phyloP scores from a whole-genome alignment of 1,284 basidiomycete species.

The Sanguinoderma infundibulare region DNA sequence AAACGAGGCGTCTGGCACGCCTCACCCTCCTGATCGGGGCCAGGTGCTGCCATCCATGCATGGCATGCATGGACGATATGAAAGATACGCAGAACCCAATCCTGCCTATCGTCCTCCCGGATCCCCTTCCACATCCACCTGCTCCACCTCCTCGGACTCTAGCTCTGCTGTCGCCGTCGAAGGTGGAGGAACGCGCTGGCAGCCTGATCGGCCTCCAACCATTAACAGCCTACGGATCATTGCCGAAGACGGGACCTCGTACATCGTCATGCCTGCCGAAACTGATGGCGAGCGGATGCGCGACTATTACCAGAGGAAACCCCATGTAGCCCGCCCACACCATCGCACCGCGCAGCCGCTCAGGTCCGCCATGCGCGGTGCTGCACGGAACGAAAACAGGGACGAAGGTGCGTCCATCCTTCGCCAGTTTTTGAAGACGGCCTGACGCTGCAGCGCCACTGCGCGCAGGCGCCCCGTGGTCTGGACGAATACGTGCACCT shows the following conservation, averaged over 20 bases:
- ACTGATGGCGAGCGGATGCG: background rate
- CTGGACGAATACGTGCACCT: background rate
- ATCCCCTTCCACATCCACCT: background rate
- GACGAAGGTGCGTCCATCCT: background rate
- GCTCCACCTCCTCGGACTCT: background rate
- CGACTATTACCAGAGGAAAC: background rate
- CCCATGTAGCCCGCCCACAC: background rate
- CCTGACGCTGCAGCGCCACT: background rate
- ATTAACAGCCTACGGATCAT: background rate
- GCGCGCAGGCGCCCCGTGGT: background rate
- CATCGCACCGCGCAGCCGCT: background rate
- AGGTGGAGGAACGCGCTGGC: background rate
- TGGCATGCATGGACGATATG: background rate
- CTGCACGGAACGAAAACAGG: background rate
- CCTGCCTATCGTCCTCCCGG: background rate
- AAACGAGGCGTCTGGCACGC: background rate
- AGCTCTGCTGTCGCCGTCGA: background rate
- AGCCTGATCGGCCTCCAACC: background rate
- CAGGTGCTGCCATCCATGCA: no score
- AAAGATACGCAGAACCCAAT: constrained; percentile 1
- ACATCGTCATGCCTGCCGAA: background rate
- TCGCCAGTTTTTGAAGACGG: background rate
- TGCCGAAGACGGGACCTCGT: background rate
- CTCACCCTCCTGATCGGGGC: background rate
- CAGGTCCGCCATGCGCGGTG: background rate